Evolutionary conservation across 129 eudicot species (phyloP).

Genomic region (Ambrosia trifida): DNA sequence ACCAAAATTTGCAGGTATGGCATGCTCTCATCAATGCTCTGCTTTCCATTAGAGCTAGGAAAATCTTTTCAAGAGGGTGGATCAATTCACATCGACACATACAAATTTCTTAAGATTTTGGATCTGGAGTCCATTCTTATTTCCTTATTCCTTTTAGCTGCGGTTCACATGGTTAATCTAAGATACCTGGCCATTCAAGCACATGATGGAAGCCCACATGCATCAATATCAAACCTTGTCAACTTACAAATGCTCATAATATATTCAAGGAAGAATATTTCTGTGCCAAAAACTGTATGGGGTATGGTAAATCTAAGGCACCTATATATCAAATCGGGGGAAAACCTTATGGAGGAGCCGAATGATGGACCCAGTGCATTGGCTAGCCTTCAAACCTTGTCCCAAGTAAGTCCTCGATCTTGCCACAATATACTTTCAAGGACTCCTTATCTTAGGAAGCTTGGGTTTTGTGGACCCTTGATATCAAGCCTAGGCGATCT

Average conservation of each 20-base stretch:
- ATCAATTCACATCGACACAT: background rate
- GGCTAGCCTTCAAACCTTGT: slow-evolving; percentile 27
- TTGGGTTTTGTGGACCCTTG: slow-evolving; percentile 28
- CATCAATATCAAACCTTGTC: slow-evolving; percentile 25
- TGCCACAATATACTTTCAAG: slow-evolving; percentile 13
- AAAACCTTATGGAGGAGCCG: slow-evolving; percentile 4
- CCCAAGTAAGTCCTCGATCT: slow-evolving; percentile 15
- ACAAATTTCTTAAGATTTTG: slow-evolving; percentile 20
- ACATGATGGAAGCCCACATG: background rate
- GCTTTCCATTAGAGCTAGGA: background rate
- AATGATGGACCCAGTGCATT: background rate
- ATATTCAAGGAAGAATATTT: background rate
- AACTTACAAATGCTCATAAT: slow-evolving; percentile 30
- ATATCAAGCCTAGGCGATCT: background rate
- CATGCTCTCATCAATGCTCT: background rate
- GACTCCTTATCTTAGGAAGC: slow-evolving; percentile 30
- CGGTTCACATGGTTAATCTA: slow-evolving; percentile 9
- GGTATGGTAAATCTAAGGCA: slow-evolving; percentile 21
- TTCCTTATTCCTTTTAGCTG: background rate
- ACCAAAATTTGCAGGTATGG: too few species aligned
- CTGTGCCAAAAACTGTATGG: background rate
- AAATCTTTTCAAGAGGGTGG: background rate
- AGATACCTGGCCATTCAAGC: slow-evolving; percentile 34
- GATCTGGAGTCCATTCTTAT: slow-evolving; percentile 16
- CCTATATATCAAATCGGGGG: slow-evolving; percentile 23